Evolutionary conservation across 805 yeast species (phyloP), one percentile per base, ranked within the genome.

Genomic region (Clavispora fructus): DNA sequence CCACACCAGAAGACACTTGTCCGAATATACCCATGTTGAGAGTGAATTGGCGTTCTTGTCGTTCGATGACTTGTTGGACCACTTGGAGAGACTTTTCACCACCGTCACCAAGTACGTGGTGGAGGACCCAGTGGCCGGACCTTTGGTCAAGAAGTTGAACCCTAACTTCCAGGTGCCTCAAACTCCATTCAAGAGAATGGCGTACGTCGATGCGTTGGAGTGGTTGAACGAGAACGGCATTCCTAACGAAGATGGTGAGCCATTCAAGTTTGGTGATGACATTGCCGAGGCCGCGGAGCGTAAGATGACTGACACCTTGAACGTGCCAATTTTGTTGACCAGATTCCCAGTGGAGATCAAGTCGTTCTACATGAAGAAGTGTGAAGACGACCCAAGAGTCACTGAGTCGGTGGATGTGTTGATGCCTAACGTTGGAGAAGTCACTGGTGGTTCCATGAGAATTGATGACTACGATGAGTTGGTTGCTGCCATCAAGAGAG

Each of bases 251-350:
- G 97, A 92, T 11, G 97, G 94, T 52, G 86, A 89, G 65, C 73
- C 75, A 57, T 94, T 92, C 83, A 80, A 85, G 71, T 94, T 94
- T 58, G 99, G 99, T 68, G 99, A 94, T 64, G 99, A 94, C 68
- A 94, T 94, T 54, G 97, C 98, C 50, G 99, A 94, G 74, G 99
- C 99, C 46, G 99, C 97, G 49, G 99, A 94, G 79, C 87, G 99
- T 68, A 87, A 85, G 70, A 94, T 94, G 99, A 89, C 96, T 30
- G 99, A 94, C 67, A 79, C 87, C 49, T 85, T 94, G 67, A 91
- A 91, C 63, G 86, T 79, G 54, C 99, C 99, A 54, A 91, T 94
- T 58, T 77, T 94, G 57, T 82, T 94, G 67, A 92, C 82, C 46
- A 80, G 91, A 61, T 94, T 94, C 92, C 99, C 99, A 44, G 88